A percentile compares a stretch with the other conserved stretches of the same genome.
Conservation (phyloP, 179 eudicot species). For the Carnegiea gigantea region DNA sequence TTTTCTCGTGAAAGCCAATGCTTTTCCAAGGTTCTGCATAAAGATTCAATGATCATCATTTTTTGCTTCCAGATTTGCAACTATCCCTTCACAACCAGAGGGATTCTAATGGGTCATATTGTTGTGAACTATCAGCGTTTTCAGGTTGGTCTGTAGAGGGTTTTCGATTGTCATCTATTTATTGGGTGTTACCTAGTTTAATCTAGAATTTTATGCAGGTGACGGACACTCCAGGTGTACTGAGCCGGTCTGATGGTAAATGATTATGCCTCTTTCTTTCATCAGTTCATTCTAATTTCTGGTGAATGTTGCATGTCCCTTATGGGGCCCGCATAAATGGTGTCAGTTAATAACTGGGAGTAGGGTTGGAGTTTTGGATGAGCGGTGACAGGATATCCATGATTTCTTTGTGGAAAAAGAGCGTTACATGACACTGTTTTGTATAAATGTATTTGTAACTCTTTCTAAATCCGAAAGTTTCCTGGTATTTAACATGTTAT, state of each 20-base stretch:
- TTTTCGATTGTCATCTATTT: constrained; percentile 10
- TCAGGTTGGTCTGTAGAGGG: constrained; percentile 53
- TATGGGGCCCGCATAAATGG: not conserved
- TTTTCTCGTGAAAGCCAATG: not conserved
- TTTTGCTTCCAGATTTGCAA: constrained; percentile 67
- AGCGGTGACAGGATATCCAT: not conserved
- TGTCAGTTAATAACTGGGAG: not conserved
- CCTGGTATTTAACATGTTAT: not conserved
- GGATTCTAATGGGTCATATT: constrained; percentile 95
- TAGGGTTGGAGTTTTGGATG: not conserved
- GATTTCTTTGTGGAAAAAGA: not conserved
- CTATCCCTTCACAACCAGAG: constrained; percentile 94
- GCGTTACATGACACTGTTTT: too few relatives aligned
- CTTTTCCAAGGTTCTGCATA: not conserved
- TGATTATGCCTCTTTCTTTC: constrained; percentile 20
- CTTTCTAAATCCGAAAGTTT: not conserved
- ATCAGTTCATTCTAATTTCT: constrained; percentile 8
- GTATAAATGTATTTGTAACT: not conserved
- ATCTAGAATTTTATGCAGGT: constrained; percentile 47
- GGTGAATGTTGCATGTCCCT: not conserved
- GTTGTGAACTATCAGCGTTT: constrained; percentile 71
- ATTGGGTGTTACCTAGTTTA: not conserved
- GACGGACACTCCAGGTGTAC: constrained; percentile 95
- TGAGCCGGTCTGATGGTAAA: constrained; percentile 72
- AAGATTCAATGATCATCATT: not conserved